Base-by-base conservation (phyloP, 805 yeast species). In the Wickerhamomyces canadensis region DNA sequence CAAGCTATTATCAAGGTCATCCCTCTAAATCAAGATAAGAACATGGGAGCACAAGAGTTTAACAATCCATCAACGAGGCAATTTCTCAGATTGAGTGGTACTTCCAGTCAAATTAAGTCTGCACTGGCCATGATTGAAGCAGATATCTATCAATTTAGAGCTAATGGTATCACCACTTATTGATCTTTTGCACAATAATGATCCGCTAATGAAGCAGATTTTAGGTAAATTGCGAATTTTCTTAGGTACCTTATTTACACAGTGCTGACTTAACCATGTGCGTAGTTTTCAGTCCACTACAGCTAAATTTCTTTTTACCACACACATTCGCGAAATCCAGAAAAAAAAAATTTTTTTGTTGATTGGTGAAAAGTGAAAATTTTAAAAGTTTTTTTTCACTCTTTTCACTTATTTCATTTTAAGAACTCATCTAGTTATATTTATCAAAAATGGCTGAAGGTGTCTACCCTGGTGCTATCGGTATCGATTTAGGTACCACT, bases 391-490 rank as follows among this genome's bases (percentile, higher is more conserved):
- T 45, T 43, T 48, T 44, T 37, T 33, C 25, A 27, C 31, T 37
- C 37, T 37, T 36, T 31, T 33, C n/a, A n/a, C n/a, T 41, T 37
- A 34, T 24, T 34, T 32, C 26, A 16, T 25, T 13, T 24, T 26
- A 36, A 33, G 28, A 24, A 28, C 40, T 35, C 18, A 36, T 36
- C 28, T 22, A 40, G 34, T 36, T 38, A 31, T 25, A 37, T 30
- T 33, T 42, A 42, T 14, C 53, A 72, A 70, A 45, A 70, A 82
- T 82, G 89, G 85, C 89, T 82, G 96, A 88, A 79, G 96, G 96
- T 83, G 93, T 88, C 76, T 88, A 84, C 83, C 93, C 89, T 80
- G 97, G 97, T 84, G 93, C 93, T 72, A 84, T 87, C 67, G 98
- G 98, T 83, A 91, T 91, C 81, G 98, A 89, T 78, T 76, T 85